Evolutionary conservation across 2,329 filamentous ascomycete species (phyloP).

Genomic region (Berkeleyomyces basicola): DNA sequence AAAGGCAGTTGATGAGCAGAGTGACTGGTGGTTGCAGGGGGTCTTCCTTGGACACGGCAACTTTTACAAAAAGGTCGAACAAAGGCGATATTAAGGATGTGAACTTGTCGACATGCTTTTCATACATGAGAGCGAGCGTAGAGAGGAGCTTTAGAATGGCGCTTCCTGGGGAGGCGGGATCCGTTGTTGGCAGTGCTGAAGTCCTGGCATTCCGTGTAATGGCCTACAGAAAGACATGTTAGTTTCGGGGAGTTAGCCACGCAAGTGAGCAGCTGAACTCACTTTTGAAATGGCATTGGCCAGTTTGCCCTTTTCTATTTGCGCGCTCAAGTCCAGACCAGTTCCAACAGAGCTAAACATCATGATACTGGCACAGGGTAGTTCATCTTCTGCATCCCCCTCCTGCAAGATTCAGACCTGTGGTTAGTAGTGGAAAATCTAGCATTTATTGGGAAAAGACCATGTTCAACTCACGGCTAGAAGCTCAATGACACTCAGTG

Average conservation of each 20-base stretch:
- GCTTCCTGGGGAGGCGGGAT: slow-evolving; percentile 15
- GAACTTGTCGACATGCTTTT: slow-evolving; percentile 15
- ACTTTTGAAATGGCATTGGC: slow-evolving; percentile 15
- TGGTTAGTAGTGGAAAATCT: neutral
- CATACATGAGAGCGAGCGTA: slow-evolving; percentile 15
- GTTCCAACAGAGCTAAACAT: slow-evolving; percentile 14
- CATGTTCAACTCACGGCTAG: slow-evolving; percentile 4
- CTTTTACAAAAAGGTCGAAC: slow-evolving; percentile 14
- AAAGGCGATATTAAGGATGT: slow-evolving; percentile 13
- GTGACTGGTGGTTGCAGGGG: slow-evolving; percentile 16
- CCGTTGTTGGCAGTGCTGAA: slow-evolving; percentile 12
- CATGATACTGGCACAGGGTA: slow-evolving; percentile 14
- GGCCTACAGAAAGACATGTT: slow-evolving; percentile 9
- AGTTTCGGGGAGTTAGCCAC: neutral
- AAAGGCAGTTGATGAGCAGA: slow-evolving; percentile 15
- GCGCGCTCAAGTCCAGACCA: slow-evolving; percentile 28
- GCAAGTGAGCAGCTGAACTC: neutral
- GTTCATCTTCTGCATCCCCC: slow-evolving; percentile 14
- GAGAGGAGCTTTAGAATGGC: slow-evolving; percentile 16
- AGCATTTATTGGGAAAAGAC: neutral
- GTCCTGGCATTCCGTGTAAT: slow-evolving; percentile 14
- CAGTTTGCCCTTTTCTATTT: slow-evolving; percentile 16
- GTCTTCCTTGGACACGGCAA: slow-evolving; percentile 11
- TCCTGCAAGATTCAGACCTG: neutral
- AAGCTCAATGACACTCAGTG: slow-evolving; percentile 10